A percentile compares a stretch with the other conserved stretches of the same genome.
Conservation (phyloP, 352 stramenopile genomes). For the Globisporangium canariense region DNA sequence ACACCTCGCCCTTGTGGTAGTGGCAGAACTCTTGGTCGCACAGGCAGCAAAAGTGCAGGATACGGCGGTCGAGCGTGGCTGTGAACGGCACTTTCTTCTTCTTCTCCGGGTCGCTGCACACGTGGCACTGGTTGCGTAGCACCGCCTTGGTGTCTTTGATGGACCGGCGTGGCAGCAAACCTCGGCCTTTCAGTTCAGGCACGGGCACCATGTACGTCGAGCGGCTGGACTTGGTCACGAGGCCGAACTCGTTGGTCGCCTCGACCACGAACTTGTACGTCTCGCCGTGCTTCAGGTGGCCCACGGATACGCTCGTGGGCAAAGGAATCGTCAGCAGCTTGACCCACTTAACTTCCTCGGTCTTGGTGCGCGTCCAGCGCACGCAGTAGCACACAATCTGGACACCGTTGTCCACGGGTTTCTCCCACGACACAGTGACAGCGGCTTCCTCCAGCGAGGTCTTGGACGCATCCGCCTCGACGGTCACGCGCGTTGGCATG, state of each 20-base stretch:
- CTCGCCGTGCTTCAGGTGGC: slow-evolving; percentile 69
- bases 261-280: slow-evolving; percentile 87
- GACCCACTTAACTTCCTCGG: slow-evolving; percentile 73
- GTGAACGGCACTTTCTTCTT: slow-evolving; percentile 70
- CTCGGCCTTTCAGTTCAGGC: slow-evolving; percentile 64
- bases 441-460: slow-evolving; percentile 51
- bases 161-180: slow-evolving; percentile 36
- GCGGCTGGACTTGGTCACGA: slow-evolving; percentile 68
- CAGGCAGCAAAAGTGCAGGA: slow-evolving; percentile 79
- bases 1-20: slow-evolving; percentile 77
- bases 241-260: slow-evolving; percentile 75
- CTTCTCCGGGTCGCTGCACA: slow-evolving; percentile 60
- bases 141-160: slow-evolving; percentile 30
- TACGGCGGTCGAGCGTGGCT: slow-evolving; percentile 57
- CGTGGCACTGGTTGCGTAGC: slow-evolving; percentile 66
- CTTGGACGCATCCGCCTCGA: slow-evolving; percentile 59
- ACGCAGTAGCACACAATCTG: slow-evolving; percentile 83
- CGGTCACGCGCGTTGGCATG: slow-evolving; percentile 76
- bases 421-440: slow-evolving; percentile 75
- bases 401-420: slow-evolving; percentile 71
- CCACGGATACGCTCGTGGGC: slow-evolving; percentile 53
- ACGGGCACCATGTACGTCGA: slow-evolving; percentile 86
- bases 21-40: slow-evolving; percentile 84
- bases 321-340: slow-evolving; percentile 67
- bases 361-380: slow-evolving; percentile 75